phyloP scores from a whole-genome alignment of 805 yeast species.

The Groenewaldozyma salmanticensis region DNA sequence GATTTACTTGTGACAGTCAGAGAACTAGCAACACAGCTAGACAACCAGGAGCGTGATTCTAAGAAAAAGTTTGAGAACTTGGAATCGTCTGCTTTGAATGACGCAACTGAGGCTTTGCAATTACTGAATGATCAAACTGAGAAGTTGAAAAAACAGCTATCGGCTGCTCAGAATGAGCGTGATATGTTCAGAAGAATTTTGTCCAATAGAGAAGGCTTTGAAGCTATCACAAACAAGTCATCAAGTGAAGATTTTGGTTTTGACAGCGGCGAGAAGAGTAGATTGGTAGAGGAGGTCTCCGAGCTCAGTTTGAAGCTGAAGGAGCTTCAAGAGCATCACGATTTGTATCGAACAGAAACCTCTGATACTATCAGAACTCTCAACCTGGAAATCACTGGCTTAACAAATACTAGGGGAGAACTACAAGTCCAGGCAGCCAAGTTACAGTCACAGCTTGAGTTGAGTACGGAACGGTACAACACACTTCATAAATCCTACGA shows the following conservation, averaged over 20 bases:
- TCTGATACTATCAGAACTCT: conserved; percentile 38
- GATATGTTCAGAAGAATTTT: conserved; percentile 46
- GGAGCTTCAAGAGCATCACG: conserved; percentile 12
- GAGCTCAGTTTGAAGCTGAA: conserved; percentile 27
- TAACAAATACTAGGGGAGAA: conserved; percentile 37
- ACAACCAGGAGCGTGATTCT: conserved; percentile 41
- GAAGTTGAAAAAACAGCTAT: conserved; percentile 36
- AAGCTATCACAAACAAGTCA: conserved; percentile 1
- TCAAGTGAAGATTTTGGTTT: background rate
- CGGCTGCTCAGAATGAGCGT: conserved; percentile 42
- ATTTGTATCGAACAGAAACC: conserved; percentile 34
- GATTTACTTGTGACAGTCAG: conserved; percentile 62
- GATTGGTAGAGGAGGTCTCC: conserved; percentile 13
- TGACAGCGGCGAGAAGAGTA: conserved; percentile 4
- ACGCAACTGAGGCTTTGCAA: conserved; percentile 25
- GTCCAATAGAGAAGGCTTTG: conserved; percentile 5
- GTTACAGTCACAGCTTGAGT: conserved; percentile 42
- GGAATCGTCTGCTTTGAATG: conserved; percentile 26
- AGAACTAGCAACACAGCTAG: conserved; percentile 61
- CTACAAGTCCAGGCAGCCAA: conserved; percentile 42
- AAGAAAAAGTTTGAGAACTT: conserved; percentile 17
- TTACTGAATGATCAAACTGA: conserved; percentile 51
- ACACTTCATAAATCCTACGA: conserved; percentile 33
- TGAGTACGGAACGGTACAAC: conserved; percentile 44
- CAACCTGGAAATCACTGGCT: conserved; percentile 34